Percentiles rank a stretch among this genome's conserved stretches.
These are phyloP conservation scores for Eucalyptus leucophloia DNA, from an alignment of 345 rosid species.

Conservation along the genomic window DNA sequence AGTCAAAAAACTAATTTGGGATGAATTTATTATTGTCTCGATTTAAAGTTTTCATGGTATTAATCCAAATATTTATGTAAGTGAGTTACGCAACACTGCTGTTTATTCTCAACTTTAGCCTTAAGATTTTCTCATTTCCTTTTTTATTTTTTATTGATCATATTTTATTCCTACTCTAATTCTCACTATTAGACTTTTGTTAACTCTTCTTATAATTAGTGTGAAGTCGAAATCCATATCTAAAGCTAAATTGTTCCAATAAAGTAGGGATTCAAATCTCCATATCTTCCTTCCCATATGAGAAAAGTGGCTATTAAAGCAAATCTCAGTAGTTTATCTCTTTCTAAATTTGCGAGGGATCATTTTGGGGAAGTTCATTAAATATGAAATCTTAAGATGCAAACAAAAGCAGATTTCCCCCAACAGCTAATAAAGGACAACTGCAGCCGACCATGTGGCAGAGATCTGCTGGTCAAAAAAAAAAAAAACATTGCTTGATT, in stretches of 20 bases:
- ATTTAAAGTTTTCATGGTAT: too few species aligned
- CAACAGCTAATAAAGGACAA: not conserved
- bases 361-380: not conserved
- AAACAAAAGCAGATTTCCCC: not conserved
- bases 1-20: too few species aligned
- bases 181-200: fast-evolving
- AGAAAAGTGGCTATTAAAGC: too few species aligned
- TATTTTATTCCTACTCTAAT: fast-evolving
- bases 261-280: too few species aligned
- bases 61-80: too few species aligned
- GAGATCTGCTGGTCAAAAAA: not conserved
- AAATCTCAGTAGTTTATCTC: too few species aligned
- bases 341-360: not conserved
- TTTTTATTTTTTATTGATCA: not conserved
- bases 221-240: fast-evolving
- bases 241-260: too few species aligned
- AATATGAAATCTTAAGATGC: not conserved
- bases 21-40: too few species aligned
- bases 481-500: not conserved
- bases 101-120: too few species aligned
- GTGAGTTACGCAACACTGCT: too few species aligned
- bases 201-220: fast-evolving
- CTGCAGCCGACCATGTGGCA: not conserved
- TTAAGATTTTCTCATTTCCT: not conserved
- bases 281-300: too few species aligned